Base-by-base conservation (phyloP, 75 land plant species). In the Larix kaempferi region DNA sequence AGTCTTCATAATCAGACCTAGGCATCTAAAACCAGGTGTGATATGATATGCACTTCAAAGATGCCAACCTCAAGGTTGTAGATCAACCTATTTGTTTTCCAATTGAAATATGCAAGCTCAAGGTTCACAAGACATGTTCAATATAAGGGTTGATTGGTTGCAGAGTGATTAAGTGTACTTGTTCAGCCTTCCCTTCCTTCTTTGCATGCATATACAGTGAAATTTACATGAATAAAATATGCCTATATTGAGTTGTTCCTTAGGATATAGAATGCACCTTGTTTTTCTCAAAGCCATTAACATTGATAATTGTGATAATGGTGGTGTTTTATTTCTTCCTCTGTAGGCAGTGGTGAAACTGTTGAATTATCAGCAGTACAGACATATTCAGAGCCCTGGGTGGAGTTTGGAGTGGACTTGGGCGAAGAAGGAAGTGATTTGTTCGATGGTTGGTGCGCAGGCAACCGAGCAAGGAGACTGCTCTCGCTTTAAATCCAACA, bases 391-490 rank as follows among this genome's bases (percentile, higher is more conserved):
- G 66, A 66, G 71, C 78, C 95, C 95, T 2, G 95, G 95, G 2
- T 91, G 94, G 95, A 91, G 79, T 7, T 61, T 93, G 22, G 84
- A 88, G 1, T 93, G 95, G 95, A 60, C 75, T 6, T 93, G 95
- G 95, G 86, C 89, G 2, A 89, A 85, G 86, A 91, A 89, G 71
- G 95, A 93, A 76, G 84, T 91, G 35, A 87, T 93, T 17, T 92
- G 95, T 94, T 72, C 84, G 19, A 89, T 89, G 90, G 81, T 87
- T 16, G 95, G 95, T n/a, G 88, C 90, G 17, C 90, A 91, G 78
- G 77, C 92, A 8, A 89, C 90, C 4, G 83, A 83, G 63, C 95
- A 93, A 77, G 91, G 95, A 3, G 93, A 93, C 84, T 93, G 94
- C 76, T 91, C 91, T 39, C 76, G 79, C 62, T 89, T 91, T 79